Percentiles rank a stretch among this genome's conserved stretches.
These are phyloP conservation scores for Coelastrella sp. DNA, from an alignment of 139 green algal genomes.

Conservation along the genomic window DNA sequence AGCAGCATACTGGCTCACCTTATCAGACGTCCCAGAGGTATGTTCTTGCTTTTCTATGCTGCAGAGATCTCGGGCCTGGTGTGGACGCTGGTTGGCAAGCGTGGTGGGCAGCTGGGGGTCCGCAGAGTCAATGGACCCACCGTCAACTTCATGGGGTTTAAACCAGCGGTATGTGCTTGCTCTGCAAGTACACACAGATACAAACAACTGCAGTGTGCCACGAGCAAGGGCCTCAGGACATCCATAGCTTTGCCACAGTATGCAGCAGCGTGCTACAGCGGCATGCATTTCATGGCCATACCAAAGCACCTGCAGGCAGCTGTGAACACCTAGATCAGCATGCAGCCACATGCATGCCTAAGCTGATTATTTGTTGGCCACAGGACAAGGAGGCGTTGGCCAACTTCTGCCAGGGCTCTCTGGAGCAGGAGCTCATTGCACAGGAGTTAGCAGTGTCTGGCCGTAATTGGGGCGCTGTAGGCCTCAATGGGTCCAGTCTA, in stretches of 20 bases:
- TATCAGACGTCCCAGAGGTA: background rate
- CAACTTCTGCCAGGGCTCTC: conserved; percentile 37
- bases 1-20: background rate
- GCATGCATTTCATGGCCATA: no score
- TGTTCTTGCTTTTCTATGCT: background rate
- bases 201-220: no score
- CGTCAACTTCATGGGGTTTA: conserved; percentile 83
- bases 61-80: conserved; percentile 78
- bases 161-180: conserved; percentile 63
- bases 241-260: no score
- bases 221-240: no score
- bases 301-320: no score
- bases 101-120: conserved; percentile 75
- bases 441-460: conserved; percentile 55
- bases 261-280: no score
- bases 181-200: background rate
- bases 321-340: no score
- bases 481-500: conserved; percentile 75
- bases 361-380: background rate
- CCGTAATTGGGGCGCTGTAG: conserved; percentile 82
- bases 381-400: conserved; percentile 55
- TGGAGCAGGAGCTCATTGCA: conserved; percentile 24
- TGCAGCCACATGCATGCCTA: no score
- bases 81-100: conserved; percentile 67
- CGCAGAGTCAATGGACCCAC: conserved; percentile 41